Conservation (phyloP, 2,329 filamentous ascomycete species). For the Colletotrichum sublineola region DNA sequence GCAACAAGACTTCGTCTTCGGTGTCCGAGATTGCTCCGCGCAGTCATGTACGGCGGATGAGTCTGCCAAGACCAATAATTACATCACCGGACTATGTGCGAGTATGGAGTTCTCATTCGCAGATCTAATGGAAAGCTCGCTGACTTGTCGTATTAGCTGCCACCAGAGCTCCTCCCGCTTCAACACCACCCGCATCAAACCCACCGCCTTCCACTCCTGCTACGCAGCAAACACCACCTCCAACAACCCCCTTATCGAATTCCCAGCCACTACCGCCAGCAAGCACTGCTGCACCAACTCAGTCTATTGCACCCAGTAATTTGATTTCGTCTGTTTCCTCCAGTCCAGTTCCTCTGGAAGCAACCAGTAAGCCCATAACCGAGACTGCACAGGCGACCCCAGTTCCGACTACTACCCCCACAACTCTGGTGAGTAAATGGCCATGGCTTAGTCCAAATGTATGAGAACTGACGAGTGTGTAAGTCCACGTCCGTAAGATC, state of each 20-base stretch:
- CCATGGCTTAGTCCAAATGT: neutral
- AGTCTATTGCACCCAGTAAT: constrained; percentile 3
- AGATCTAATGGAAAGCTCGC: neutral
- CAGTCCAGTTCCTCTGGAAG: constrained; percentile 2
- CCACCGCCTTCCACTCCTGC: constrained; percentile 21
- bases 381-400: constrained; percentile 41
- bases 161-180: constrained; percentile 19
- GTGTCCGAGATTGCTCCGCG: constrained; percentile 58
- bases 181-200: constrained; percentile 16
- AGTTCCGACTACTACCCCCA: constrained; percentile 27
- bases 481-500: constrained; percentile 29
- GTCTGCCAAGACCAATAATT: constrained; percentile 48
- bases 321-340: constrained; percentile 3
- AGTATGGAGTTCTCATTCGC: constrained; percentile 44
- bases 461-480: neutral
- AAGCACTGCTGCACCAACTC: neutral
- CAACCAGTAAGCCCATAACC: neutral
- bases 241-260: neutral
- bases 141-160: constrained; percentile 30
- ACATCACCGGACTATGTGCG: constrained; percentile 48
- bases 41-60: constrained; percentile 48
- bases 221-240: constrained; percentile 19
- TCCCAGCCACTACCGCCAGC: constrained; percentile 17
- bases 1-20: constrained; percentile 51
- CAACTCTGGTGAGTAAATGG: constrained; percentile 25